Conservation (phyloP, 208 protist genomes). For the Herpetomonas tarakana region DNA sequence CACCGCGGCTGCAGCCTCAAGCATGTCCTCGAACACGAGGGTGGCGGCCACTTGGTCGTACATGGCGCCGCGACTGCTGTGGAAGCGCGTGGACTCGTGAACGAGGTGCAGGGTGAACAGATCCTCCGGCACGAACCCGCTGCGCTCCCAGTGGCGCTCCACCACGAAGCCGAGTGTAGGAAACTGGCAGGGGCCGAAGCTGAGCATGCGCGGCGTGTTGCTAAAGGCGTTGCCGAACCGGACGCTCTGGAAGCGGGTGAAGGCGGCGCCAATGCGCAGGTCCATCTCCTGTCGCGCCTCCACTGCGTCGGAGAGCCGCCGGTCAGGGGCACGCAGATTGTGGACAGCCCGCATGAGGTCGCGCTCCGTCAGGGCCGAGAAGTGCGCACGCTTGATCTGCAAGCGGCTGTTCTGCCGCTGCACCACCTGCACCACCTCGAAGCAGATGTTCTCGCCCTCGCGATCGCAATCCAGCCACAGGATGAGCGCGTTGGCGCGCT, state of each 20-base stretch:
- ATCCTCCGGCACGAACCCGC: slow-evolving; percentile 81
- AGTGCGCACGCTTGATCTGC: slow-evolving; percentile 80
- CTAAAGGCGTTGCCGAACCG: slow-evolving; percentile 78
- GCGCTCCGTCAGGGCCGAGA: slow-evolving; percentile 87
- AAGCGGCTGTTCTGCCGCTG: slow-evolving; percentile 39
- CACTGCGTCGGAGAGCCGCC: slow-evolving; percentile 88
- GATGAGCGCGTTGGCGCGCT: slow-evolving; percentile 75
- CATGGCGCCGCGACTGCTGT: slow-evolving; percentile 58
- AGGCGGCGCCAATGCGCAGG: slow-evolving; percentile 94
- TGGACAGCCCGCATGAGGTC: slow-evolving; percentile 83
- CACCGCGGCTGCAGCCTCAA: slow-evolving; percentile 31
- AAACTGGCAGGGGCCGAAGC: slow-evolving; percentile 96
- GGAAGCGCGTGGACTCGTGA: slow-evolving; percentile 59
- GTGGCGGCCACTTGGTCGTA: slow-evolving; percentile 77
- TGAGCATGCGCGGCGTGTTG: slow-evolving; percentile 61
- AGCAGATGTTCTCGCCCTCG: slow-evolving; percentile 98
- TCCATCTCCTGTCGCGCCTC: slow-evolving; percentile 96
- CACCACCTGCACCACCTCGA: slow-evolving; percentile 92
- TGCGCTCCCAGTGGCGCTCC: slow-evolving; percentile 79
- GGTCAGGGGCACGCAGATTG: slow-evolving; percentile 83
- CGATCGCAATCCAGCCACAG: slow-evolving; percentile 97
- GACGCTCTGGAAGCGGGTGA: slow-evolving; percentile 93
- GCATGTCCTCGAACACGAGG: slow-evolving; percentile 68
- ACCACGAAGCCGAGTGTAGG: slow-evolving; percentile 95
- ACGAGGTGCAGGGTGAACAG: slow-evolving; percentile 57